Conservation (phyloP, 1,284 basidiomycete species). For the Cryptococcus sp. region DNA sequence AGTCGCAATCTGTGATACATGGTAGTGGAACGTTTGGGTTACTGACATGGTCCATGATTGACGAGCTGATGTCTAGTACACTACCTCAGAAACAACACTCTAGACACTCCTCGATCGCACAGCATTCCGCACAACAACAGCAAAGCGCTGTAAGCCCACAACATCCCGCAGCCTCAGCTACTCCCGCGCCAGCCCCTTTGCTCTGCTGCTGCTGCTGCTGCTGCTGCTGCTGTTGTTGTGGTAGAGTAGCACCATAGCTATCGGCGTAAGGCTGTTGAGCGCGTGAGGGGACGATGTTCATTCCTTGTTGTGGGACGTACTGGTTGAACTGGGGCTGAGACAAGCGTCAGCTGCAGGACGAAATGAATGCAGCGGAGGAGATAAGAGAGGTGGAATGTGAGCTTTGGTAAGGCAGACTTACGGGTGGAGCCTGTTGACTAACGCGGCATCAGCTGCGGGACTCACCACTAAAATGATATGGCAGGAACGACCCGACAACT, state of each 20-base stretch:
- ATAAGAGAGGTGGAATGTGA: neutral
- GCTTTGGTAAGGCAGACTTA: neutral
- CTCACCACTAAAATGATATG: neutral
- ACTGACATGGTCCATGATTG: neutral
- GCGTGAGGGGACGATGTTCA: conserved; percentile 3
- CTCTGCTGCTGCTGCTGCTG: conserved; percentile 12
- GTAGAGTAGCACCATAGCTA: neutral
- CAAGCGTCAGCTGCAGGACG: neutral
- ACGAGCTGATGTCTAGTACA: neutral
- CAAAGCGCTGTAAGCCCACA: conserved; percentile 16
- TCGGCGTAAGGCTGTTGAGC: conserved; percentile 1
- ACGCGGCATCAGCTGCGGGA: neutral
- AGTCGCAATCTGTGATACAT: neutral
- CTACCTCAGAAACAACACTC: conserved; percentile 13
- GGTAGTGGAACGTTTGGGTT: neutral
- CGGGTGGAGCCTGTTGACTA: neutral
- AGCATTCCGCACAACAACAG: conserved; percentile 15
- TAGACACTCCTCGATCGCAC: conserved; percentile 5
- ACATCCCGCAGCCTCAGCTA: conserved; percentile 17
- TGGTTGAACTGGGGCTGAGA: conserved; percentile 9
- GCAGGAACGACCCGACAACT: neutral
- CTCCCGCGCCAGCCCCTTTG: conserved; percentile 11
- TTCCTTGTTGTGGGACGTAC: conserved; percentile 12
- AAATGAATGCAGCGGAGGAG: neutral
- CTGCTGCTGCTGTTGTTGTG: neutral